Conservation (phyloP, 2,329 filamentous ascomycete genomes). For the Clonostachys rosea region DNA sequence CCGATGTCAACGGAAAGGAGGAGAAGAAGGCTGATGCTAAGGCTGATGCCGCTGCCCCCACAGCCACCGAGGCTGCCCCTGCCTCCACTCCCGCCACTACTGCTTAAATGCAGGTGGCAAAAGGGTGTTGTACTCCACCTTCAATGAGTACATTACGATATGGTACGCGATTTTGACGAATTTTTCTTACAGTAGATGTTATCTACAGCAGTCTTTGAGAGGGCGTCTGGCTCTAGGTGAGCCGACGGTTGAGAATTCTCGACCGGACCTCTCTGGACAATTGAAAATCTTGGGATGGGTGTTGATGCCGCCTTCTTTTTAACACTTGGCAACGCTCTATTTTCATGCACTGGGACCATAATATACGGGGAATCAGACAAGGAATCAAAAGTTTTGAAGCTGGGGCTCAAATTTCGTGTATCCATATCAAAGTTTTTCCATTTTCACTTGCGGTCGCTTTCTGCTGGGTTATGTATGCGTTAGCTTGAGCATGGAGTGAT, state of each 20-base stretch:
- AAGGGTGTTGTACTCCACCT: slow-evolving; percentile 4
- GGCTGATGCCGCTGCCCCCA: slow-evolving; percentile 10
- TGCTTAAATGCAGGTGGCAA: not conserved
- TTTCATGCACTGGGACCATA: too few relatives aligned
- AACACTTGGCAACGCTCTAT: not conserved
- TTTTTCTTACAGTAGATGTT: slow-evolving; percentile 29
- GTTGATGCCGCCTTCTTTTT: slow-evolving; percentile 5
- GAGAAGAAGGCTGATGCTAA: slow-evolving; percentile 16
- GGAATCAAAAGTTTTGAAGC: not conserved
- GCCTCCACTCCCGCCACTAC: not conserved
- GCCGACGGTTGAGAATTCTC: slow-evolving; percentile 1
- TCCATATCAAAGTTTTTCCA: too few relatives aligned
- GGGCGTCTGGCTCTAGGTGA: too few relatives aligned
- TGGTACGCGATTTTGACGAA: slow-evolving; percentile 31
- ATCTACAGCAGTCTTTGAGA: slow-evolving; percentile 6
- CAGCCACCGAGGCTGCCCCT: slow-evolving; percentile 7
- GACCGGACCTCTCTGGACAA: slow-evolving; percentile 14
- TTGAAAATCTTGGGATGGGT: slow-evolving; percentile 1
- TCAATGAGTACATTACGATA: slow-evolving; percentile 28
- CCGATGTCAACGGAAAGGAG: slow-evolving; percentile 30
- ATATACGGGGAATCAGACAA: slow-evolving; percentile 2
- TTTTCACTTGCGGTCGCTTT: too few relatives aligned
- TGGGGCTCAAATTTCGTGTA: too few relatives aligned
- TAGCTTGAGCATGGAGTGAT: too few relatives aligned
- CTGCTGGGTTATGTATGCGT: too few relatives aligned